Percentiles rank a stretch among this genome's conserved stretches.
These are phyloP conservation scores for Kwoniella dejecticola DNA, from an alignment of 768 basidiomycete species.

Conservation along the genomic window DNA sequence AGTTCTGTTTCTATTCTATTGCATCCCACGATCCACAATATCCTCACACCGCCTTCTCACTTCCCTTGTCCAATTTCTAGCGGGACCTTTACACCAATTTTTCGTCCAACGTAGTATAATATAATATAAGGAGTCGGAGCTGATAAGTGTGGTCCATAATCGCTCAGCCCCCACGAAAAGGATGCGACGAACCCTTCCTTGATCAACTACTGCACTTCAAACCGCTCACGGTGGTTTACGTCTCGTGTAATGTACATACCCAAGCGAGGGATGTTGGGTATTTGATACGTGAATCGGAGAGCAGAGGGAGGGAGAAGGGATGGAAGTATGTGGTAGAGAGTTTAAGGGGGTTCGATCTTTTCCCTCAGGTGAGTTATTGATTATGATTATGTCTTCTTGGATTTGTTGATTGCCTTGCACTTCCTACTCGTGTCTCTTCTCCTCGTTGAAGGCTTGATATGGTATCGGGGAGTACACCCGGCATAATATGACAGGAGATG, in stretches of 20 bases:
- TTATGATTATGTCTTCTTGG: background rate
- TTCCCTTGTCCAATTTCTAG: too few relatives aligned
- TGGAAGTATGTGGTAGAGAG: slow-evolving; percentile 76
- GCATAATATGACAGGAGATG: too few relatives aligned
- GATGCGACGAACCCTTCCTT: slow-evolving; percentile 74
- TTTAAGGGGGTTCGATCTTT: slow-evolving; percentile 86
- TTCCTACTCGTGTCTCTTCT: background rate
- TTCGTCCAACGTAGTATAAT: too few relatives aligned
- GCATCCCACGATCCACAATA: too few relatives aligned
- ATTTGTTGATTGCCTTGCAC: background rate
- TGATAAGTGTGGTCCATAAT: too few relatives aligned
- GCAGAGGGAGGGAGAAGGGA: slow-evolving; percentile 54
- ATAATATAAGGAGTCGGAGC: too few relatives aligned
- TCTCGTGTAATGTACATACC: slow-evolving; percentile 94
- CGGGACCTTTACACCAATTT: too few relatives aligned
- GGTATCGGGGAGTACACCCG: too few relatives aligned
- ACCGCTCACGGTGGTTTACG: slow-evolving; percentile 74
- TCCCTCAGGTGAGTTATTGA: slow-evolving; percentile 67
- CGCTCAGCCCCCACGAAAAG: slow-evolving; percentile 86
- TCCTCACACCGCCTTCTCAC: too few relatives aligned
- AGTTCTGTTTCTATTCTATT: too few relatives aligned
- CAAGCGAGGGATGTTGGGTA: slow-evolving; percentile 72
- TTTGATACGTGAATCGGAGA: slow-evolving; percentile 61
- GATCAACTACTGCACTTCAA: slow-evolving; percentile 73
- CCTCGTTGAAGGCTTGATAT: too few relatives aligned